Conservation (phyloP, 345 rosid genomes). For the Balakata baccata region DNA sequence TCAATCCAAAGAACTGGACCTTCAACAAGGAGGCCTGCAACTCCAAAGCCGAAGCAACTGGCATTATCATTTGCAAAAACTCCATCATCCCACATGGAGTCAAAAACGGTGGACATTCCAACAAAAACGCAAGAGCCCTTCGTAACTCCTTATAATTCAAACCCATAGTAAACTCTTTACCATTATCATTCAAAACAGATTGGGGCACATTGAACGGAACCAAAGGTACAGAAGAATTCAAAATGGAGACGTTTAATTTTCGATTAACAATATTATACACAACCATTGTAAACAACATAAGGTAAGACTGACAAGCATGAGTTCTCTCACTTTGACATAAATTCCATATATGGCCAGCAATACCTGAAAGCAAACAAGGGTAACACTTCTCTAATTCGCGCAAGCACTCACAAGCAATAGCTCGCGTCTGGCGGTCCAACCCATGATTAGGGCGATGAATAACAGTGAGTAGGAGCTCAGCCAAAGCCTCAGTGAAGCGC, state of each 20-base stretch:
- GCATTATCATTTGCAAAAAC: slow-evolving; percentile 75
- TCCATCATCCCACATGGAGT: slow-evolving; percentile 83
- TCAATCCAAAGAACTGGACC: slow-evolving; percentile 86
- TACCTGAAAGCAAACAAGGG: slow-evolving; percentile 73
- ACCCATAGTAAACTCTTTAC: slow-evolving; percentile 33
- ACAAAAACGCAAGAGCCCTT: slow-evolving; percentile 77
- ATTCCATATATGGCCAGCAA: slow-evolving; percentile 80
- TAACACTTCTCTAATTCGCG: slow-evolving; percentile 71
- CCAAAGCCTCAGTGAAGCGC: slow-evolving; percentile 46
- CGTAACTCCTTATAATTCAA: slow-evolving; percentile 87
- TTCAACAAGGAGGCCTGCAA: slow-evolving; percentile 88
- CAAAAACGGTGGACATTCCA: slow-evolving; percentile 76
- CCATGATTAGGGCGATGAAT: slow-evolving; percentile 90
- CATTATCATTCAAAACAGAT: slow-evolving; percentile 29
- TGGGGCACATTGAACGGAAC: slow-evolving; percentile 76
- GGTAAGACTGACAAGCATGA: slow-evolving; percentile 78
- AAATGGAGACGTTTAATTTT: slow-evolving; percentile 58
- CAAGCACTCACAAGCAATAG: slow-evolving; percentile 79
- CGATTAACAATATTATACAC: slow-evolving; percentile 52
- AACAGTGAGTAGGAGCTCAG: slow-evolving; percentile 64
- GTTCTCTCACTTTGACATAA: slow-evolving; percentile 88
- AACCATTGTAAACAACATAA: slow-evolving; percentile 63
- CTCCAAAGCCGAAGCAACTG: slow-evolving; percentile 66
- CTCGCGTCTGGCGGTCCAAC: slow-evolving; percentile 74
- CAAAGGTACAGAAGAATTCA: slow-evolving; percentile 68